Base-by-base conservation (phyloP, 2,329 filamentous ascomycete genomes). In the Fusarium bactridioides region DNA sequence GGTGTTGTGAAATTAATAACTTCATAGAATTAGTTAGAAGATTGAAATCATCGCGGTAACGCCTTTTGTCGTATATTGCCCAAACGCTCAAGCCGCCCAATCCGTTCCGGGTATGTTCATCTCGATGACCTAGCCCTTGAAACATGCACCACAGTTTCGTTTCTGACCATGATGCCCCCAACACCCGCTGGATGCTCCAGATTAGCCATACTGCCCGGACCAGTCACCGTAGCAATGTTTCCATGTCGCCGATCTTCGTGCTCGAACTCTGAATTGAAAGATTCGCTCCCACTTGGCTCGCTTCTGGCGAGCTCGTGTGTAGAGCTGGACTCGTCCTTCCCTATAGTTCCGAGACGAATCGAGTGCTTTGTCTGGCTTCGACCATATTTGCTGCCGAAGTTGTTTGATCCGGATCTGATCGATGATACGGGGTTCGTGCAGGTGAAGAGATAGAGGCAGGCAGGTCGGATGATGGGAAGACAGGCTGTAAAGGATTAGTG, bases 401-500 rank as follows among this genome's bases (percentile, higher is more conserved):
- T 63, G 19, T 56, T 47, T 1, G 72, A 64, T 12, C 59, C 51
- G 1, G 70, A 67, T 15, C 44, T 53, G 15, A 69, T 41, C 2
- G 53, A 59, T 10, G 67, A 69, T 7, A 40, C 15, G 1, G 66
- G 64, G 12, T 62, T 54, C 3, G 23, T 33, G 35, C 69, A 70
- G 4, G 59, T 61, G 29, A 76, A 64, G 12, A 76, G 18, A 29
- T 67, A 77, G 11, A 70, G 19, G 12, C 60, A 73, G 16, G 74
- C 71, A 1, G 74, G 75, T 38, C 69, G 67, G 21, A 76, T 57
- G 3, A 67, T 74, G 4, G 75, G 75, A n/a, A 77, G 74, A 41
- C 71, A 77, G 16, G 75, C 75, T 77, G 10, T 72, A 13, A 9
- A n/a, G 2, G 6, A 16, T 37, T 21, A 54, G 41, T 35, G 13